Base-by-base conservation (phyloP, 2,329 filamentous ascomycete species). In the Colletotrichum noveboracense region DNA sequence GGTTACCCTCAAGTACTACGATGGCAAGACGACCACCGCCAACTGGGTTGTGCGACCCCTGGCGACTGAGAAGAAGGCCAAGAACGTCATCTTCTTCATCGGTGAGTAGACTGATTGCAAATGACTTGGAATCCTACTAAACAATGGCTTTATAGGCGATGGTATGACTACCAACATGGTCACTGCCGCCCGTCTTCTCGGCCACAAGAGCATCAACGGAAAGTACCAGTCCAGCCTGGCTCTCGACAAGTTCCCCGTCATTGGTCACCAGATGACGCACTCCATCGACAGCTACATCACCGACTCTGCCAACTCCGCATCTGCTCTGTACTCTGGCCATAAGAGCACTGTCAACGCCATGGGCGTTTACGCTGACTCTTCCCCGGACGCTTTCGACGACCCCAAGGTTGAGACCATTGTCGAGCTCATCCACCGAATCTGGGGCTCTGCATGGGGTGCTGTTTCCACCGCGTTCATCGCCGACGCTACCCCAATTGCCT, bases 221-320 rank as follows among this genome's bases (percentile, higher is more conserved):
- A 94, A 94, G 83, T 97, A 96, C 84, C 93, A 95, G 87, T 92
- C 90, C 73, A 90, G 88, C 72, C 90, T 97, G 89, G 89, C 92
- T 81, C 88, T 97, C 87, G 95, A 97, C 86, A 90, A 95, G 81
- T 97, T 97, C 85, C 95, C 95, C 4, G 91, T 96, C n/a, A 82
- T 96, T 13, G 95, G 95, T 24, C 95, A 97, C 83, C 95, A 96
- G 85, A 96, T 97, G 93, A 96, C 95, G 13, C 94, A 96, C 85
- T 96, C 94, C 2, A 91, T 97, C 81, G 94, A 96, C 86, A 92
- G 89, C 66, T 96, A 94, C 88, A 96, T 97, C 82, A 97, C 95
- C 48, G 95, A 97, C 84, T 95, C 93, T 76, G 95, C 95, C 85
- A 97, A 97, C 86, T 95, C 93, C 7, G 95, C 95, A 6, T 95